Evolutionary conservation across 2,329 filamentous ascomycete genomes (phyloP).

Genomic region (Podosphaera fusca): DNA sequence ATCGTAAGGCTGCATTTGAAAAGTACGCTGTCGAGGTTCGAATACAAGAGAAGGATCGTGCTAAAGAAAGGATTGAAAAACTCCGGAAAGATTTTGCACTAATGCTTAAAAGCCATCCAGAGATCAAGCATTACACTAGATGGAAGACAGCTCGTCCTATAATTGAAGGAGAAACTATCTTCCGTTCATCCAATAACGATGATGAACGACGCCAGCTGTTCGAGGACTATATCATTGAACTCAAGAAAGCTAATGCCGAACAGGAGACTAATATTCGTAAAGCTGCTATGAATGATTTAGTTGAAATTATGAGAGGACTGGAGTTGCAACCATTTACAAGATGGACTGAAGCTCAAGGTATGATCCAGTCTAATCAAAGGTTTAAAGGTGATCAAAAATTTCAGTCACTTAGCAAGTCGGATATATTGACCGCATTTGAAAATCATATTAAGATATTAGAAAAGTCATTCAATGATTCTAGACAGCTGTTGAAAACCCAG

Average conservation of each 20-base stretch:
- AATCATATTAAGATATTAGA: constrained; percentile 86
- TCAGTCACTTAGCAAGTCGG: constrained; percentile 62
- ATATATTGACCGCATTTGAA: constrained; percentile 82
- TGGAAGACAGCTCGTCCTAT: constrained; percentile 93
- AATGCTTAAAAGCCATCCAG: constrained; percentile 89
- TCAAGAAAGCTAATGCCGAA: constrained; percentile 62
- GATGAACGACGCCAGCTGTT: constrained; percentile 74
- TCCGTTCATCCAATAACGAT: constrained; percentile 74
- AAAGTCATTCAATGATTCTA: constrained; percentile 70
- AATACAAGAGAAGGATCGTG: constrained; percentile 78
- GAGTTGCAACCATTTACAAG: constrained; percentile 81
- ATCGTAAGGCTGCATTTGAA: constrained; percentile 76
- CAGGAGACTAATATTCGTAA: constrained; percentile 49
- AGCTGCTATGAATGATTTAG: constrained; percentile 64
- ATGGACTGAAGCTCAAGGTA: constrained; percentile 73
- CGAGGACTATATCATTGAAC: constrained; percentile 70
- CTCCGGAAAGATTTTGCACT: constrained; percentile 81
- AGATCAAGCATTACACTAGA: constrained; percentile 89
- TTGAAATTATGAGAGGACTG: constrained; percentile 53
- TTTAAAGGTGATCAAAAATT: constrained; percentile 72
- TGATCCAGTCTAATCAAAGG: constrained; percentile 53
- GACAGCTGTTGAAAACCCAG: constrained; percentile 65
- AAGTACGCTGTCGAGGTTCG: constrained; percentile 84
- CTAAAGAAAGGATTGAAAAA: constrained; percentile 80
- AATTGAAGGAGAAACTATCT: constrained; percentile 86